Base-by-base conservation (phyloP, 1,284 basidiomycete species). In the Microbotryum lychnidis-dioicae region DNA sequence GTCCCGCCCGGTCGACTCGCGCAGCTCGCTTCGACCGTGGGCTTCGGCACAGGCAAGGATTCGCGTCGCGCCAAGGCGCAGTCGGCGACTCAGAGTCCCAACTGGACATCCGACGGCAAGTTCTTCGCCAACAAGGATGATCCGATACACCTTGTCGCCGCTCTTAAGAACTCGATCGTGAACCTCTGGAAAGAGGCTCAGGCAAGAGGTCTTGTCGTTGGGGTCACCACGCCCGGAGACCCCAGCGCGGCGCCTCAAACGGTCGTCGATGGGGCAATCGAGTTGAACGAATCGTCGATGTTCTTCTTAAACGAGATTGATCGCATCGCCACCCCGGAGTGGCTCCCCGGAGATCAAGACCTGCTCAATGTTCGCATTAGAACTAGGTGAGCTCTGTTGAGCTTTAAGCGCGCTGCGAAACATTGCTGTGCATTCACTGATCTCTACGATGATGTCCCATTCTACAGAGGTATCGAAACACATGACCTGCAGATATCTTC, bases 121-220 rank as follows among this genome's bases (percentile, higher is more conserved):
- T 61, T 51, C 54, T 27, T 33, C 16, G 59, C 59, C 4, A 37
- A 48, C 27, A n/a, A 25, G 18, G 54, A 61, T 18, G 59, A 61
- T 31, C 59, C 59, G 18, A 52, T 61, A 29, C 59, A 61, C 27
- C 45, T 61, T 20, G 27, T 61, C n/a, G 48, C 54, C 6, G 54
- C 50, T n/a, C 42, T 56, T 18, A 55, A 33, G 50, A 27, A 49
- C 44, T 50, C 56, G 50, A 46, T 61, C 3, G 21, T 20, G 42
- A 42, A 9, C 3, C 29, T 56, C 2, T 61, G 59, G 59, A n/a
- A 56, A 7, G 54, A 61, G 12, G 31, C 59, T 61, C 18, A 46
- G 46, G 10, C 23, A 29, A 23, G 59, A 54, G 4, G 33, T 56
- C 37, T 42, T 14, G 37, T 42, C 14, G 16, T 16, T 16, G 37